Percentiles rank a stretch among this genome's conserved stretches.
Evolutionary conservation across 2,329 filamentous ascomycete species (phyloP).

Genomic region (Epichloe aotearoae): DNA sequence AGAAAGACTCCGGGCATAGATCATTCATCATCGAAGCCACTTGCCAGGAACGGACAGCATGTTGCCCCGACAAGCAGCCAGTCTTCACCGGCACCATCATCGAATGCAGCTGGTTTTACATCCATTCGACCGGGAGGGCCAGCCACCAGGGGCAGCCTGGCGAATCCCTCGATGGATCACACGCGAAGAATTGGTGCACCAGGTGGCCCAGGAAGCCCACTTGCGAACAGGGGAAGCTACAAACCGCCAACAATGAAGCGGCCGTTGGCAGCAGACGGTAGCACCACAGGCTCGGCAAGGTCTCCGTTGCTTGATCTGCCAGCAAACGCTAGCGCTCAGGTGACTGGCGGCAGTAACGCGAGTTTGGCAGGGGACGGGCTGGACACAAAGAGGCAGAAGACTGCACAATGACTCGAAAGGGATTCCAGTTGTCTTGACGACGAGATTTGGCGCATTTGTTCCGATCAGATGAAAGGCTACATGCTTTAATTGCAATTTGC

Average conservation of each 20-base stretch:
- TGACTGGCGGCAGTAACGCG: slow-evolving; percentile 4
- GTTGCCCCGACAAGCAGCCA: slow-evolving; percentile 28
- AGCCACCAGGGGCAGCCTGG: slow-evolving; percentile 25
- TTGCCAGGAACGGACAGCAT: slow-evolving; percentile 45
- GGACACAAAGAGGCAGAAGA: slow-evolving; percentile 42
- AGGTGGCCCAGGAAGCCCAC: slow-evolving; percentile 37
- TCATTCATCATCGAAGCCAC: slow-evolving; percentile 61
- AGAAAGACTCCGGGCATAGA: slow-evolving; percentile 81
- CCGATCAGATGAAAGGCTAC: not conserved
- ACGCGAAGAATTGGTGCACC: slow-evolving; percentile 47
- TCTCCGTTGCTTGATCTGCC: slow-evolving; percentile 38
- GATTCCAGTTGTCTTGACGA: not conserved
- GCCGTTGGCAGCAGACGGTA: slow-evolving; percentile 22
- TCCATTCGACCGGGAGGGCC: slow-evolving; percentile 17
- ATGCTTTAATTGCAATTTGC: not conserved
- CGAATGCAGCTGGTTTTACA: slow-evolving; percentile 16
- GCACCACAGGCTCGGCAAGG: slow-evolving; percentile 16
- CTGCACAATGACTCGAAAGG: not conserved
- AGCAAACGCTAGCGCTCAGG: slow-evolving; percentile 24
- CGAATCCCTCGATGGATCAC: slow-evolving; percentile 41
- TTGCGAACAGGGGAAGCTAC: slow-evolving; percentile 45
- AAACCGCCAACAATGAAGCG: slow-evolving; percentile 47
- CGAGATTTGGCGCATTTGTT: slow-evolving; percentile 14
- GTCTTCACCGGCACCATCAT: slow-evolving; percentile 9
- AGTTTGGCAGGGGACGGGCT: slow-evolving; percentile 14